These are phyloP conservation scores for Ganoderma boninense DNA, from an alignment of 1,284 basidiomycete genomes.

Conservation along the genomic window DNA sequence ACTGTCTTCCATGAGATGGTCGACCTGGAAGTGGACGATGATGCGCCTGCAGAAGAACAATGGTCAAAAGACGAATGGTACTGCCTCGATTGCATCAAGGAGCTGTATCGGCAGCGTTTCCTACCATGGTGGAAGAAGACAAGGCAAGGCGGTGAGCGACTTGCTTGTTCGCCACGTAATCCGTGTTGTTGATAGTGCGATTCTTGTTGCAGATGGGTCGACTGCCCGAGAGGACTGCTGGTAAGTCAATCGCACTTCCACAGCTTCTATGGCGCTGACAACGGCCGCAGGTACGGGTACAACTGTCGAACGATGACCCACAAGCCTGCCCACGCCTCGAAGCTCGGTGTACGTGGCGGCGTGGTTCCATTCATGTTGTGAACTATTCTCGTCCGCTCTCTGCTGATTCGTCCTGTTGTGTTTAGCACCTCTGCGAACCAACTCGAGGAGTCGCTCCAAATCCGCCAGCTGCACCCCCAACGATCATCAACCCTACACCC, in stretches of 20 bases:
- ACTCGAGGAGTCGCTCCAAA: constrained; percentile 33
- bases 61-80: constrained; percentile 41
- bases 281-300: constrained; percentile 39
- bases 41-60: constrained; percentile 4
- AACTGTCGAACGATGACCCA: constrained; percentile 44
- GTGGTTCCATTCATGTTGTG: neutral
- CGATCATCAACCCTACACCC: neutral
- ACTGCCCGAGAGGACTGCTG: constrained; percentile 37
- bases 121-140: constrained; percentile 38
- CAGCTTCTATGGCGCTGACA: neutral
- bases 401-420: neutral
- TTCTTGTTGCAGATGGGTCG: constrained; percentile 21
- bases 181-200: neutral
- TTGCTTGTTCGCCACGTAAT: neutral
- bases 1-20: constrained; percentile 33
- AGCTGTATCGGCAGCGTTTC: constrained; percentile 34
- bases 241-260: constrained; percentile 24
- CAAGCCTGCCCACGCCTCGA: constrained; percentile 32
- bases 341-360: constrained; percentile 39
- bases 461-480: neutral
- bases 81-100: constrained; percentile 36
- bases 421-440: constrained; percentile 42
- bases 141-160: constrained; percentile 31
- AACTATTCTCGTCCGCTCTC: neutral
- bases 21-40: constrained; percentile 22